A percentile compares a stretch with the other conserved stretches of the same genome.
Conservation (phyloP, 2,329 filamentous ascomycete genomes). For the Akanthomyces dipterigenus region DNA sequence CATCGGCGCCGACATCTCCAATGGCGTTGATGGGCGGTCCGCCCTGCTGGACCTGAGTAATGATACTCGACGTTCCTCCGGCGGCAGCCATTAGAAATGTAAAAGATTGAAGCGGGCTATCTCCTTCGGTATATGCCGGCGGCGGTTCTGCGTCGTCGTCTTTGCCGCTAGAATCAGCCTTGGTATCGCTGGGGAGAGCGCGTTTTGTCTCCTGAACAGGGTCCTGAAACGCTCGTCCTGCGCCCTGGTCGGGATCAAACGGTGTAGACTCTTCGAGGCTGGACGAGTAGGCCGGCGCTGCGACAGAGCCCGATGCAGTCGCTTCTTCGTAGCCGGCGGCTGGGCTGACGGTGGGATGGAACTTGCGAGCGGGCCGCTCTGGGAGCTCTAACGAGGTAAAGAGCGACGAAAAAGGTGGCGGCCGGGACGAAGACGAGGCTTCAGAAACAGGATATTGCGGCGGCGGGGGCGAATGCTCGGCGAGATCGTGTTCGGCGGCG, state of each 20-base stretch:
- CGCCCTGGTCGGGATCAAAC: slow-evolving; percentile 29
- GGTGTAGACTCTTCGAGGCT: slow-evolving; percentile 31
- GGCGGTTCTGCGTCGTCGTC: slow-evolving; percentile 84
- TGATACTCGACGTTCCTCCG: slow-evolving; percentile 95
- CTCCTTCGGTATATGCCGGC: slow-evolving; percentile 91
- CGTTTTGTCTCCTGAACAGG: slow-evolving; percentile 71
- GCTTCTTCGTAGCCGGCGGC: slow-evolving; percentile 19
- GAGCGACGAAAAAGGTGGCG: slow-evolving; percentile 56
- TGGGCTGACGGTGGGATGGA: slow-evolving; percentile 15
- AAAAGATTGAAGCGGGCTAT: slow-evolving; percentile 85
- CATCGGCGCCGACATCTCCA: slow-evolving; percentile 82
- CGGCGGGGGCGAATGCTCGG: slow-evolving; percentile 42
- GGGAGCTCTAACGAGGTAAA: slow-evolving; percentile 38
- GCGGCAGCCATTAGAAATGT: slow-evolving; percentile 97
- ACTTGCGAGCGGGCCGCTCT: slow-evolving; percentile 27
- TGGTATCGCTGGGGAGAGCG: slow-evolving; percentile 74
- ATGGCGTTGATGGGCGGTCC: slow-evolving; percentile 84
- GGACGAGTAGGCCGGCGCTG: slow-evolving; percentile 49
- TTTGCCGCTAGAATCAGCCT: slow-evolving; percentile 68
- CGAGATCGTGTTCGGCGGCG: slow-evolving; percentile 17
- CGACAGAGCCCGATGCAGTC: slow-evolving; percentile 31
- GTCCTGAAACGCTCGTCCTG: slow-evolving; percentile 38
- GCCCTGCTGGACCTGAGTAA: slow-evolving; percentile 96
- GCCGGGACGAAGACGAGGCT: slow-evolving; percentile 43
- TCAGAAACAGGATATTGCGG: slow-evolving; percentile 54